A percentile compares a stretch with the other conserved stretches of the same genome.
Evolutionary conservation across 1,139 yeast species (phyloP).

Genomic region (Zygoascus meyerae): DNA sequence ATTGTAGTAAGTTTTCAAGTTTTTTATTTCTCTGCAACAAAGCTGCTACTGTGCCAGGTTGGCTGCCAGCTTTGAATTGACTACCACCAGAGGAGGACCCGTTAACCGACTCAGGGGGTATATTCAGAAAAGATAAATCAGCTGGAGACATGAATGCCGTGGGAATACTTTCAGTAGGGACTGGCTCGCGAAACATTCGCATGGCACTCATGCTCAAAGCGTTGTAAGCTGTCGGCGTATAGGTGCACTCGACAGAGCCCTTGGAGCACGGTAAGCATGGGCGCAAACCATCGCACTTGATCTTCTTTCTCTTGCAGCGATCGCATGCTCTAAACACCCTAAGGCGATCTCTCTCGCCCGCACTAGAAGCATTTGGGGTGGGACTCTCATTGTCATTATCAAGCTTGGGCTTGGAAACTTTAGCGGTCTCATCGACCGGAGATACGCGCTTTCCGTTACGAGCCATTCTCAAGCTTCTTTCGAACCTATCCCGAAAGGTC

Average conservation of each 20-base stretch:
- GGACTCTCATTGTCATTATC: no score
- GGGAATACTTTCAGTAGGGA: conserved; percentile 1
- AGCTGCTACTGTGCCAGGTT: background rate
- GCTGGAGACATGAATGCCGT: no score
- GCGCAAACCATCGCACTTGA: conserved; percentile 53
- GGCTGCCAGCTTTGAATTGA: background rate
- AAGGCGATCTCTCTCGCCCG: conserved; percentile 16
- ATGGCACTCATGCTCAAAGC: conserved; percentile 4
- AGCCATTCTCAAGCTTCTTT: no score
- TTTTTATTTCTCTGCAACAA: conserved; percentile 5
- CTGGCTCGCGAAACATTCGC: background rate
- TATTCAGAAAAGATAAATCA: no score
- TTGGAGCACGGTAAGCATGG: conserved; percentile 51
- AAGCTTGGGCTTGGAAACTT: no score
- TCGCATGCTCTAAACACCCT: conserved; percentile 55
- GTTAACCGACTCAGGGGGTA: no score
- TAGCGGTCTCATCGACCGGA: no score
- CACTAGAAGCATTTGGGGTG: no score
- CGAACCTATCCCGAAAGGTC: no score
- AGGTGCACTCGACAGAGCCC: conserved; percentile 42
- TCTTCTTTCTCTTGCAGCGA: conserved; percentile 54
- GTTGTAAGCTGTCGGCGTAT: conserved; percentile 13
- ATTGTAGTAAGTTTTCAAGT: background rate
- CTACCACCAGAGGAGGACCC: no score
- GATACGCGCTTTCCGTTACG: no score